A percentile compares a stretch with the other conserved stretches of the same genome.
Evolutionary conservation across 2,329 filamentous ascomycete species (phyloP).

Genomic region (Calonectria pteridis): DNA sequence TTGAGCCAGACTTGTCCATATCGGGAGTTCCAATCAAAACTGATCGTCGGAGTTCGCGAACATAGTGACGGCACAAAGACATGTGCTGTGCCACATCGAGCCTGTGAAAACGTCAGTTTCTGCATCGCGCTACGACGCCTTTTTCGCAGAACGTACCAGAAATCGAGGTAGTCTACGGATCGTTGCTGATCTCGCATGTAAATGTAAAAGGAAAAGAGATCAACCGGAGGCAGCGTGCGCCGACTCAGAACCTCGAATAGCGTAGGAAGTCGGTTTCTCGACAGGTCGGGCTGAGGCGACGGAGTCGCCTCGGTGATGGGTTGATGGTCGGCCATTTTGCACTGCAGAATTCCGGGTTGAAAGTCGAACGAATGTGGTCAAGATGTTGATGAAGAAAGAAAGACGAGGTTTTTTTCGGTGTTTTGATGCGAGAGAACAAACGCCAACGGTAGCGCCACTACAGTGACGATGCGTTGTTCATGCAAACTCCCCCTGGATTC

Average conservation of each 20-base stretch:
- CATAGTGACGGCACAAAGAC: constrained; percentile 96
- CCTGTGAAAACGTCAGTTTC: constrained; percentile 64
- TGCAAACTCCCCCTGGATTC: constrained; percentile 39
- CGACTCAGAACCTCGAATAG: constrained; percentile 96
- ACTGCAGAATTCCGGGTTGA: constrained; percentile 21
- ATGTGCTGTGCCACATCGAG: constrained; percentile 99
- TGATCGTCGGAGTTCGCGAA: constrained; percentile 92
- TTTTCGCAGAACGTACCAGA: constrained; percentile 76
- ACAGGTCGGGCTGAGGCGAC: constrained; percentile 69
- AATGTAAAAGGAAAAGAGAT: constrained; percentile 99
- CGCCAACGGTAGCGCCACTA: constrained; percentile 26
- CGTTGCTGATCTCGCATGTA: constrained; percentile 99
- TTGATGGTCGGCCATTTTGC: constrained; percentile 45
- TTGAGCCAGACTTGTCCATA: constrained; percentile 82
- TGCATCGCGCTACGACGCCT: background rate
- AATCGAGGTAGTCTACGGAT: constrained; percentile 97
- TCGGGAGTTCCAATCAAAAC: constrained; percentile 95
- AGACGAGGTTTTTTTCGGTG: constrained; percentile 17
- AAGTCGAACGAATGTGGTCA: constrained; percentile 23
- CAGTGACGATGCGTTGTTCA: constrained; percentile 34
- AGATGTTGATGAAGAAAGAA: constrained; percentile 28
- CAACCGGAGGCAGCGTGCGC: constrained; percentile 93
- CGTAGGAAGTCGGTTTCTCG: constrained; percentile 89
- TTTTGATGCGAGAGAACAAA: constrained; percentile 31
- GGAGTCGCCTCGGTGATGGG: constrained; percentile 53